These are phyloP conservation scores for Niveomyces coronatus DNA, from an alignment of 2,329 filamentous ascomycete genomes.

Conservation along the genomic window DNA sequence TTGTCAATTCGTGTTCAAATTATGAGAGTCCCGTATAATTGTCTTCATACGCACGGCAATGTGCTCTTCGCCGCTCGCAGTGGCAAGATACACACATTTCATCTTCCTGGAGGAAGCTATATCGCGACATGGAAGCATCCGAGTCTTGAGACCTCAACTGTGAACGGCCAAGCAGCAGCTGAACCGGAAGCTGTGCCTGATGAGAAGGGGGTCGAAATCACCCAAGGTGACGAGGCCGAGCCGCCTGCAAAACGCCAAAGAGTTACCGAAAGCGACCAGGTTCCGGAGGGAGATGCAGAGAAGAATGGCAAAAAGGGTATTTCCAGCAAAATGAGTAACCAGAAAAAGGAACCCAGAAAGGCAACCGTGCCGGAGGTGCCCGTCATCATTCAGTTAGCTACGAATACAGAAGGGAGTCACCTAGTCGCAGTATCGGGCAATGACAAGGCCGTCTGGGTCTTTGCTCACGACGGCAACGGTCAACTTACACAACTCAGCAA, in stretches of 20 bases:
- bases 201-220: constrained; percentile 8
- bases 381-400: constrained; percentile 58
- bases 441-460: constrained; percentile 83
- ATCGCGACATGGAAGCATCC: constrained; percentile 53
- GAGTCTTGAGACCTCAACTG: constrained; percentile 25
- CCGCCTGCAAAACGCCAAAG: constrained; percentile 28
- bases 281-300: neutral
- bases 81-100: constrained; percentile 58
- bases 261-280: constrained; percentile 17
- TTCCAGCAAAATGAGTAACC: constrained; percentile 18
- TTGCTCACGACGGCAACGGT: constrained; percentile 54
- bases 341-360: constrained; percentile 20
- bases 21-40: constrained; percentile 55
- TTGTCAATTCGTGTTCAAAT: constrained; percentile 8
- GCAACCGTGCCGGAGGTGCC: constrained; percentile 38
- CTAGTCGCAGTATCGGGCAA: constrained; percentile 75
- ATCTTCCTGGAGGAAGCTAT: constrained; percentile 43
- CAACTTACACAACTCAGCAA: constrained; percentile 57
- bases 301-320: constrained; percentile 12
- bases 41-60: constrained; percentile 42
- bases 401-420: constrained; percentile 54
- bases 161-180: constrained; percentile 9
- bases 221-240: constrained; percentile 17
- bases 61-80: constrained; percentile 66
- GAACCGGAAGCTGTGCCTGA: constrained; percentile 11